Evolutionary conservation across 2,329 filamentous ascomycete species (phyloP), one percentile per base, ranked within the genome.

Genomic region (Lasiodiplodia citricola): DNA sequence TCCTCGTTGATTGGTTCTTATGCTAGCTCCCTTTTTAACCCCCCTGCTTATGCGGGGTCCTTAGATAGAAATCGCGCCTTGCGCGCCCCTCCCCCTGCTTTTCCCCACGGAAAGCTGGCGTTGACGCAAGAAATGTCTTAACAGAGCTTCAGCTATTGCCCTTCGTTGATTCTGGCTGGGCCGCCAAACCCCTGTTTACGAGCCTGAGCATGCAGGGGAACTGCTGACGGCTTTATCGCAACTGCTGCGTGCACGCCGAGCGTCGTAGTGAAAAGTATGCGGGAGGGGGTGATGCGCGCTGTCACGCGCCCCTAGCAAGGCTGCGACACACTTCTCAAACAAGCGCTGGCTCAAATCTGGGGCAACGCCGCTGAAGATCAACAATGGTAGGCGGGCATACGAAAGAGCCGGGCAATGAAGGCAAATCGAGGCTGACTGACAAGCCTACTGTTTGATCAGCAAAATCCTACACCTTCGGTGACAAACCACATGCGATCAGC

Each of bases 51-150:
- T n/a, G 44, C n/a, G 44, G 44, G 44, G 44, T 21, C 44, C n/a
- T n/a, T n/a, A n/a, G n/a, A n/a, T n/a, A n/a, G n/a, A n/a, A n/a
- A n/a, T n/a, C n/a, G n/a, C n/a, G n/a, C n/a, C n/a, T n/a, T n/a
- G n/a, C n/a, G n/a, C n/a, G n/a, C n/a, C n/a, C n/a, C n/a, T n/a
- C n/a, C n/a, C n/a, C n/a, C n/a, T n/a, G n/a, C n/a, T n/a, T n/a
- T n/a, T n/a, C n/a, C 44, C 44, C 44, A 10, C 44, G n/a, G 44
- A 21, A 47, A 21, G 18, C n/a, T 18, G 44, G 13, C 51, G 4
- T 47, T 64, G 60, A 64, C n/a, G 60, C 60, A 64, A 52, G 37
- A 21, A n/a, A 16, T 25, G 58, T 51, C 28, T 51, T 35, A 50
- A 35, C 57, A 11, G n/a, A 37, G 28, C 35, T n/a, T 38, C 18